Evolutionary conservation across 805 yeast species (phyloP).

Genomic region (Ogataea saltuana): DNA sequence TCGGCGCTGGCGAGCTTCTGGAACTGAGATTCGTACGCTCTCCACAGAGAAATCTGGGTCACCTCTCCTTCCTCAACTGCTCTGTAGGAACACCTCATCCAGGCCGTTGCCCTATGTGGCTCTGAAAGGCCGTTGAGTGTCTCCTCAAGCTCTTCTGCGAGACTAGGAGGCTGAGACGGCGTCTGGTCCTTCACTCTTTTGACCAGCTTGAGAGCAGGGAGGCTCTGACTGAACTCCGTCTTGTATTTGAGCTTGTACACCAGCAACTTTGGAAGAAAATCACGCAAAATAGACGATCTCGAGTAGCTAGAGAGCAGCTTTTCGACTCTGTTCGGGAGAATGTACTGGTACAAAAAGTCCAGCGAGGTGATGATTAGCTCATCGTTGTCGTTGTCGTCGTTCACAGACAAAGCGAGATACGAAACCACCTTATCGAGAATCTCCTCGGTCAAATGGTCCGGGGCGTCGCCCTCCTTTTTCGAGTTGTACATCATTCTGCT

Average conservation of each 20-base stretch:
- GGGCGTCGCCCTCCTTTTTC: conserved; percentile 41
- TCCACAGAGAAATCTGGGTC: conserved; percentile 95
- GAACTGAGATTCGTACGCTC: conserved; percentile 87
- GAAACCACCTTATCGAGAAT: conserved; percentile 57
- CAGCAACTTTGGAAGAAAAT: conserved; percentile 64
- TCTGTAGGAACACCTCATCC: conserved; percentile 92
- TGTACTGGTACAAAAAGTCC: conserved; percentile 80
- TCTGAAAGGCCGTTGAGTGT: conserved; percentile 69
- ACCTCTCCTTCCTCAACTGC: conserved; percentile 79
- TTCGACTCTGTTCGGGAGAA: conserved; percentile 60
- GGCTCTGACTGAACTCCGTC: conserved; percentile 38
- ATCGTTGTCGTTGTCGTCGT: conserved; percentile 48
- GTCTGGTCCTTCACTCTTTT: conserved; percentile 62
- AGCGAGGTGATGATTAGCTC: conserved; percentile 73
- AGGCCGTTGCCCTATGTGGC: conserved; percentile 87
- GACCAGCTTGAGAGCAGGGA: conserved; percentile 43
- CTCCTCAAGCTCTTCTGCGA: conserved; percentile 51
- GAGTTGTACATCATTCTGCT: conserved; percentile 75
- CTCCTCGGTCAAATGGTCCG: conserved; percentile 46
- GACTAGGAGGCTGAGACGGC: conserved; percentile 58
- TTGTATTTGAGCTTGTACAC: conserved; percentile 44
- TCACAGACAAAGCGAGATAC: conserved; percentile 49
- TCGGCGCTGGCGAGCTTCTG: conserved; percentile 55
- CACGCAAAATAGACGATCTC: conserved; percentile 52
- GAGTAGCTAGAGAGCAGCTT: conserved; percentile 48